A percentile compares a stretch with the other conserved stretches of the same genome.
Evolutionary conservation across 2,329 filamentous ascomycete genomes (phyloP).

Genomic region (Trichoderma hamatum): DNA sequence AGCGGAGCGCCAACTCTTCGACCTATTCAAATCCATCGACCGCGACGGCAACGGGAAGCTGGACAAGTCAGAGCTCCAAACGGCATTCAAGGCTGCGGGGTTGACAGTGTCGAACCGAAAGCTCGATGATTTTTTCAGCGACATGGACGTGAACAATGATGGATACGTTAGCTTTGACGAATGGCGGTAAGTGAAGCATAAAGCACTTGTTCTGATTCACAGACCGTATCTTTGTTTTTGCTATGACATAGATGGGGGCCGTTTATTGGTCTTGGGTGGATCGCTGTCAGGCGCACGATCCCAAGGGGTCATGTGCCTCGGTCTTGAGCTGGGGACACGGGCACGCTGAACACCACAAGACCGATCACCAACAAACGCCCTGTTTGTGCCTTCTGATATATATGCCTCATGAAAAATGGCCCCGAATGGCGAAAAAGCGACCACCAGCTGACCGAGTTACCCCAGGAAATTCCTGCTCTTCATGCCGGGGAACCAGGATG

Average conservation of each 20-base stretch:
- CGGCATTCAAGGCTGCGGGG: constrained; percentile 77
- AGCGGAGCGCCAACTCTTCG: constrained; percentile 80
- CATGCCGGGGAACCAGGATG: constrained; percentile 66
- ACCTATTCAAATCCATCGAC: constrained; percentile 86
- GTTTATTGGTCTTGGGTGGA: constrained; percentile 19
- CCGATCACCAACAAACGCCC: constrained; percentile 7
- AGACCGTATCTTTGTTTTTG: constrained; percentile 20
- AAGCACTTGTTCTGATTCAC: neutral
- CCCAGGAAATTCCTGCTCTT: constrained; percentile 89
- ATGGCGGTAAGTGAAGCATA: constrained; percentile 77
- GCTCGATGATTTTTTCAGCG: constrained; percentile 81
- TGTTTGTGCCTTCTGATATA: neutral
- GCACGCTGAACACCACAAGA: constrained; percentile 24
- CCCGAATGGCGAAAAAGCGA: neutral
- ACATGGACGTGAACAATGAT: constrained; percentile 88
- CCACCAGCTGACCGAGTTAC: constrained; percentile 29
- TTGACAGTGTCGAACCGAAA: constrained; percentile 76
- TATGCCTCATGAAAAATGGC: neutral
- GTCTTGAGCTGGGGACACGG: constrained; percentile 17
- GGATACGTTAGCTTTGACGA: constrained; percentile 88
- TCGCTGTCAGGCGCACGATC: constrained; percentile 24
- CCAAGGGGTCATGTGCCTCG: constrained; percentile 33
- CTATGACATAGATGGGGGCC: constrained; percentile 10
- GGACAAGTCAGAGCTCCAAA: constrained; percentile 79
- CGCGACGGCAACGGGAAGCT: constrained; percentile 81